Conservation (phyloP, 2,329 filamentous ascomycete species). For the Colletotrichum graminicola region DNA sequence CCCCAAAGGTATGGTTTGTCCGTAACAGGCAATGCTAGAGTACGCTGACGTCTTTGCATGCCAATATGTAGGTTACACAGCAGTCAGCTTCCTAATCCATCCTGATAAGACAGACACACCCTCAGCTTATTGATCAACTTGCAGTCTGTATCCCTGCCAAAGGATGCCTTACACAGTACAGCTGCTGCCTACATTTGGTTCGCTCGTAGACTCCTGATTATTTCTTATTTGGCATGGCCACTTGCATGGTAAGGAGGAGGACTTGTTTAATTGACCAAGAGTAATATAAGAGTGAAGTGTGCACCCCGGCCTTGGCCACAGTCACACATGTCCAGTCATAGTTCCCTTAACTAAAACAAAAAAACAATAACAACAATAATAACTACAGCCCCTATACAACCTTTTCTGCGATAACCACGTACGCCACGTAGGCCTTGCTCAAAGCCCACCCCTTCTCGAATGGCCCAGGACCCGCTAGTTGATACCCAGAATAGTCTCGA, state of each 20-base stretch:
- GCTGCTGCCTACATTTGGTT: not conserved
- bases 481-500: not conserved
- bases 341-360: too few relatives aligned
- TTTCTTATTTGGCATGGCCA: not conserved
- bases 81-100: not conserved
- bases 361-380: too few relatives aligned
- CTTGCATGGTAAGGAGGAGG: too few relatives aligned
- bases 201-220: too few relatives aligned
- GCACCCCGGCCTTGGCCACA: not conserved
- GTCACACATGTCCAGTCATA: not conserved
- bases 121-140: not conserved
- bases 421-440: too few relatives aligned
- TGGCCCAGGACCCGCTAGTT: not conserved
- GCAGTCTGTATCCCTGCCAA: too few relatives aligned
- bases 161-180: not conserved
- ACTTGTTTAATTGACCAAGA: not conserved
- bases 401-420: too few relatives aligned
- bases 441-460: not conserved
- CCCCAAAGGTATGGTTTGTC: not conserved
- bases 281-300: not conserved
- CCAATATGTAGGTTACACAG: not conserved
- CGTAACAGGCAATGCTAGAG: not conserved
- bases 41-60: not conserved
- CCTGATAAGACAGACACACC: not conserved
- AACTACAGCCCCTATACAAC: too few relatives aligned